Conservation (phyloP, 768 basidiomycete species). For the Brasilioporus rufonigricans region DNA sequence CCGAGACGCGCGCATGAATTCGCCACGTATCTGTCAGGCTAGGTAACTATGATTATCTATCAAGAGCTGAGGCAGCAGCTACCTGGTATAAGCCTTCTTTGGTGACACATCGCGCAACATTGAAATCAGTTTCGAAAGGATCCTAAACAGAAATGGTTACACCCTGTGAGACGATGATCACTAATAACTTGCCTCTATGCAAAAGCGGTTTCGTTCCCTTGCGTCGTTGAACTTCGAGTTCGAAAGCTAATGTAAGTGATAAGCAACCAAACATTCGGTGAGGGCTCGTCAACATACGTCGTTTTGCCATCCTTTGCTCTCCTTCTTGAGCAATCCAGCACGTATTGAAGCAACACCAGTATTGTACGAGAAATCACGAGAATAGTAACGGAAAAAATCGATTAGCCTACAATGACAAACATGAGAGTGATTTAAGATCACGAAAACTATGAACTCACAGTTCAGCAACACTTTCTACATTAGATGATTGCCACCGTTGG, state of each 20-base stretch:
- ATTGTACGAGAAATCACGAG: conserved; percentile 90
- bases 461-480: conserved; percentile 90
- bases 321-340: conserved; percentile 85
- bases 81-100: conserved; percentile 95
- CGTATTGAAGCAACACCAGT: conserved; percentile 90
- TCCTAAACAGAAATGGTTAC: conserved; percentile 51
- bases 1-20: conserved; percentile 94
- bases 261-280: background rate
- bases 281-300: conserved; percentile 55
- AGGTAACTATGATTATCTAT: background rate
- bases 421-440: conserved; percentile 3
- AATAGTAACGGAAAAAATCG: conserved; percentile 97
- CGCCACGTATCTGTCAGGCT: conserved; percentile 82
- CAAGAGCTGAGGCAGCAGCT: background rate
- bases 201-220: conserved; percentile 90
- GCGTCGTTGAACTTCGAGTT: conserved; percentile 59
- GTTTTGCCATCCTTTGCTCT: conserved; percentile 91
- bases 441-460: conserved; percentile 51
- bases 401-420: conserved; percentile 63
- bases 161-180: background rate
- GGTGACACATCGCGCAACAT: conserved; percentile 95
- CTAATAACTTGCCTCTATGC: conserved; percentile 73
- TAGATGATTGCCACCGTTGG: conserved; percentile 92
- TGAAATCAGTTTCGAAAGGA: conserved; percentile 95
- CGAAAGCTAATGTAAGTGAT: conserved; percentile 40